Conservation (phyloP, 331 rosid species). For the Quercus lobata region DNA sequence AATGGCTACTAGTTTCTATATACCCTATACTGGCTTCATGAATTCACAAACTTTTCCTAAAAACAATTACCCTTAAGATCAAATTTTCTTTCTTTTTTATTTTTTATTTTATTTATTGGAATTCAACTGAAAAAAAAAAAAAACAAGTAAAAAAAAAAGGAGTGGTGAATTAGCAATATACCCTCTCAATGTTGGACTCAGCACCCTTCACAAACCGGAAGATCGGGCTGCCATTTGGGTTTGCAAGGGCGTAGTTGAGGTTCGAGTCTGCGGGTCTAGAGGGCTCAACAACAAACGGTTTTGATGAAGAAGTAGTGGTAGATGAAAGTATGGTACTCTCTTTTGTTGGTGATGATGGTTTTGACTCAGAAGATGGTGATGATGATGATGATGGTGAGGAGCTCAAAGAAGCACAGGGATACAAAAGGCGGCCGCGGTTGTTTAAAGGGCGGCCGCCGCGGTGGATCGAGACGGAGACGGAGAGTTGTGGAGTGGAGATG, state of each 20-base stretch:
- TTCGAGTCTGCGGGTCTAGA: conserved; percentile 32
- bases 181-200: conserved; percentile 87
- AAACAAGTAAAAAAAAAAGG: no score
- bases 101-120: neutral
- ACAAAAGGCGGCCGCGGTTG: conserved; percentile 14
- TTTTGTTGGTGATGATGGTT: conserved; percentile 27
- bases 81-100: neutral
- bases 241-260: conserved; percentile 47
- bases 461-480: conserved; percentile 26
- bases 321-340: conserved; percentile 31
- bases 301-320: conserved; percentile 25
- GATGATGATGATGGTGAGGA: conserved; percentile 53
- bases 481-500: conserved; percentile 26
- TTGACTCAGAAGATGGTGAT: conserved; percentile 39
- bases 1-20: neutral
- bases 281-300: conserved; percentile 35
- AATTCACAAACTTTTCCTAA: neutral
- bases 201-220: conserved; percentile 47
- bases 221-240: conserved; percentile 39
- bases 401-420: conserved; percentile 50
- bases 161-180: conserved; percentile 9
- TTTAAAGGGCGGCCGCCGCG: conserved; percentile 11
- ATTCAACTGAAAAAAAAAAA: neutral
- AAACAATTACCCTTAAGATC: neutral
- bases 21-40: neutral